Evolutionary conservation across 2,329 filamentous ascomycete species (phyloP), one percentile per base, ranked within the genome.

Genomic region (Bimuria novae-zelandiae): DNA sequence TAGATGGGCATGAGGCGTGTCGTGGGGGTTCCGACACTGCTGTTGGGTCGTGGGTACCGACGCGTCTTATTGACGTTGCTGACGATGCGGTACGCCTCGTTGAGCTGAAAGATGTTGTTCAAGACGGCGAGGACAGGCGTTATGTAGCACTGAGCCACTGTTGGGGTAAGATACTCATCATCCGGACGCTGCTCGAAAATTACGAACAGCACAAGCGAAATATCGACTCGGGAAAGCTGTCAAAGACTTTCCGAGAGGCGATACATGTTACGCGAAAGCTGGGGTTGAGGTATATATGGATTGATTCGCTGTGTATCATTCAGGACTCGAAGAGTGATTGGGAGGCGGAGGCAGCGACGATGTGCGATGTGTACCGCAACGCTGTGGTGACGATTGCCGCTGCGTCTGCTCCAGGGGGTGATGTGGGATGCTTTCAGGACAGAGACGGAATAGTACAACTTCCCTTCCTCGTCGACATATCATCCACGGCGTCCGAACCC

Each of bases 361-460:
- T 70, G 65, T 58, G 59, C 29, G 55, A 58, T 33, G 57, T 70
- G 1, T 70, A 68, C 51, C 57, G 53, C 16, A 55, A 60, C 23
- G 64, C 65, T 2, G 37, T 32, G 3, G 23, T 66, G 1, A 69
- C 59, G 10, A 61, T 69, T 21, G 57, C 58, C 3, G 67, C 65
- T 10, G 59, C 64, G 12, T 59, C 62, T 52, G 60, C 67, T 2
- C 7, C 50, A 2, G 57, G 57, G 5, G 60, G 62, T 22, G 56
- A 60, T 17, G 45, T 59, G 6, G 63, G 63, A 1, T 65, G 60
- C 35, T 67, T 62, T 35, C 30, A 54, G n/a, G 33, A 59, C 8
- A 49, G 63, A 51, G 63, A 67, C 36, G 63, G 60, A 1, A 33
- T 66, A 3, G 10, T 62, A 11, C 50, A 62, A 7, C 45, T 62